Conservation (phyloP, 1,139 yeast genomes). For the Oligophagozyma castellii region DNA sequence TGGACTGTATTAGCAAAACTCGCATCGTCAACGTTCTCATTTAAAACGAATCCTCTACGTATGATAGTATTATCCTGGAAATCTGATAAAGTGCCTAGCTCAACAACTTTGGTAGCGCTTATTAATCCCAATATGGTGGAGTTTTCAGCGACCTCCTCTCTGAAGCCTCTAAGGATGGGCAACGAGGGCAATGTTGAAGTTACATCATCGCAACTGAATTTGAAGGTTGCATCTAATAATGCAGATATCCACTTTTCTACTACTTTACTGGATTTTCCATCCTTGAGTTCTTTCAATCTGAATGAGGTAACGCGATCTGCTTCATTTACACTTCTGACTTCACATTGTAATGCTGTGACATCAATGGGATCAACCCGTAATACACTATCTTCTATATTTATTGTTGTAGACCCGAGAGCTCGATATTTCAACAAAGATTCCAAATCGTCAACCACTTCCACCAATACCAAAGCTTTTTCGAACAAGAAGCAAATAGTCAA, state of each 20-base stretch:
- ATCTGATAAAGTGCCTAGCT: slow-evolving; percentile 7
- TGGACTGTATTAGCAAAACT: slow-evolving; percentile 3
- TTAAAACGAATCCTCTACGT: slow-evolving; percentile 11
- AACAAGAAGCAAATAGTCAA: slow-evolving; percentile 19
- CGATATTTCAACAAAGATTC: no score
- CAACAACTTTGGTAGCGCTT: slow-evolving; percentile 9
- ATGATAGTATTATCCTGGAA: slow-evolving; percentile 12
- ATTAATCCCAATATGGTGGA: slow-evolving; percentile 12
- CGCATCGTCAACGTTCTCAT: background rate
- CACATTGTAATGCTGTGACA: slow-evolving; percentile 13
- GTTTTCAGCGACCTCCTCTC: slow-evolving; percentile 3
- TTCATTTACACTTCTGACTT: slow-evolving; percentile 2
- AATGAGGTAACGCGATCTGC: slow-evolving; percentile 3
- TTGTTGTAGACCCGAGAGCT: background rate
- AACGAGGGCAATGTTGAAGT: slow-evolving; percentile 20
- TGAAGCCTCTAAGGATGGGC: slow-evolving; percentile 8
- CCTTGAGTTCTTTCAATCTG: slow-evolving; percentile 10
- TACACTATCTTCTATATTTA: background rate
- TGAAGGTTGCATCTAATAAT: slow-evolving; percentile 13
- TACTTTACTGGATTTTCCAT: slow-evolving; percentile 7
- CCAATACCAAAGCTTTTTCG: slow-evolving; percentile 13
- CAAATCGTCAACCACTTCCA: slow-evolving; percentile 5
- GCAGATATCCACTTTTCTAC: slow-evolving; percentile 22
- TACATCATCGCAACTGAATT: slow-evolving; percentile 12
- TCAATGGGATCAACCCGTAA: slow-evolving; percentile 7